phyloP scores from a whole-genome alignment of 2,329 filamentous ascomycete species.

The Plenodomus lindquistii region DNA sequence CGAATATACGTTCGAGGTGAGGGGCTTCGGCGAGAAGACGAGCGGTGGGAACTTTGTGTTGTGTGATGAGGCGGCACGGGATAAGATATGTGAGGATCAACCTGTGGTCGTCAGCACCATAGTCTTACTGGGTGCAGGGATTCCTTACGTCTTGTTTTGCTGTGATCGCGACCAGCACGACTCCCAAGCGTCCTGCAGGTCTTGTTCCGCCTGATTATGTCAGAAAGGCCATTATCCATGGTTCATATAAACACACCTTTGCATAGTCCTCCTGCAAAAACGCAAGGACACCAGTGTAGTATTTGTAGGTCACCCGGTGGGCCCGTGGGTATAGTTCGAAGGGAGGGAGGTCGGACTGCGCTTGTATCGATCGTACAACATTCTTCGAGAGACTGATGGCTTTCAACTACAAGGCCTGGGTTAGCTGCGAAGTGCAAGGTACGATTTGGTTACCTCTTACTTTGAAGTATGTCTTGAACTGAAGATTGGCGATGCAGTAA shows the following conservation, averaged over 20 bases:
- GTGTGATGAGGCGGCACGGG: slow-evolving; percentile 87
- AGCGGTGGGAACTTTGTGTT: slow-evolving; percentile 76
- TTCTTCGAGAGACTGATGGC: slow-evolving; percentile 88
- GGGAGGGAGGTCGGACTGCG: slow-evolving; percentile 77
- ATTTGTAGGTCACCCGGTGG: slow-evolving; percentile 93
- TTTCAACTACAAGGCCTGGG: slow-evolving; percentile 62
- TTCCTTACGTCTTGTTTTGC: slow-evolving; percentile 78
- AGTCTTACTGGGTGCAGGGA: background rate
- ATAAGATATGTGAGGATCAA: slow-evolving; percentile 94
- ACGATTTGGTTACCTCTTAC: too few species aligned
- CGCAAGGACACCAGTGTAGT: slow-evolving; percentile 90
- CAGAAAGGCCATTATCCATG: slow-evolving; percentile 6
- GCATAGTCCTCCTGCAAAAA: slow-evolving; percentile 94
- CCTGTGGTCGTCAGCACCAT: slow-evolving; percentile 50
- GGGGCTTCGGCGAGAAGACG: slow-evolving; percentile 75
- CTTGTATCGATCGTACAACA: slow-evolving; percentile 80
- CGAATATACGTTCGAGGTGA: slow-evolving; percentile 74
- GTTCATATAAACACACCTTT: slow-evolving; percentile 58
- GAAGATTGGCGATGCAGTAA: slow-evolving; percentile 89
- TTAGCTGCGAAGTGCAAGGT: slow-evolving; percentile 7
- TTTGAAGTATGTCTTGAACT: slow-evolving; percentile 99
- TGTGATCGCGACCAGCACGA: slow-evolving; percentile 73
- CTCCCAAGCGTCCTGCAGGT: slow-evolving; percentile 79
- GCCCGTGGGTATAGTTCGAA: slow-evolving; percentile 81
- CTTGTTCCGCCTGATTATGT: slow-evolving; percentile 34